A percentile compares a stretch with the other conserved stretches of the same genome.
Evolutionary conservation across 371 early-diverging fungal genomes (phyloP).

Genomic region (Mucor indicus): DNA sequence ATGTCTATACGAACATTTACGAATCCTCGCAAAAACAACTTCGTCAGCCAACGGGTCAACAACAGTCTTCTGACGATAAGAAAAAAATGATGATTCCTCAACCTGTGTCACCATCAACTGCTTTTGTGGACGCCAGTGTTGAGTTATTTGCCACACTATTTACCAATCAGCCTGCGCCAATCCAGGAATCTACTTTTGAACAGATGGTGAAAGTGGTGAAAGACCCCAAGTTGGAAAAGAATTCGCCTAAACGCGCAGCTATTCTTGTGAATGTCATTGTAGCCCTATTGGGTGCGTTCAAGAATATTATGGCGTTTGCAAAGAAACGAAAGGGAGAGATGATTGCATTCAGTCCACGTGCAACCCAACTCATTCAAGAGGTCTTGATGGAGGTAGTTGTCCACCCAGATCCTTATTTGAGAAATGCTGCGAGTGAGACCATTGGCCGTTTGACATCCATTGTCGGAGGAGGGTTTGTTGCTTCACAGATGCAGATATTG

Average conservation of each 20-base stretch:
- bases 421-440: conserved; percentile 79
- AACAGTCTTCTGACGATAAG: background rate
- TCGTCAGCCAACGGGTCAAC: background rate
- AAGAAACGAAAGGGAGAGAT: conserved; percentile 31
- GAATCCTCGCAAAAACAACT: background rate
- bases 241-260: conserved; percentile 75
- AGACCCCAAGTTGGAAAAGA: conserved; percentile 59
- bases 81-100: conserved; percentile 21
- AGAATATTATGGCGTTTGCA: conserved; percentile 49
- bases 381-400: conserved; percentile 65
- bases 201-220: conserved; percentile 68
- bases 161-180: conserved; percentile 54
- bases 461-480: conserved; percentile 71
- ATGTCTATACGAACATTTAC: conserved; percentile 47
- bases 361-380: conserved; percentile 52
- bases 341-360: conserved; percentile 45
- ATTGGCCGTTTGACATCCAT: conserved; percentile 80
- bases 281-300: conserved; percentile 67
- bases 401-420: conserved; percentile 69
- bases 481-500: conserved; percentile 78
- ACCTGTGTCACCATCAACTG: conserved; percentile 39
- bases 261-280: conserved; percentile 77
- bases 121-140: conserved; percentile 42
- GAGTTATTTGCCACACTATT: conserved; percentile 77
- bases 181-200: conserved; percentile 80